A percentile compares a stretch with the other conserved stretches of the same genome.
Evolutionary conservation across 192 early-diverging fungal genomes (phyloP).

Genomic region (Coemansia sp.): DNA sequence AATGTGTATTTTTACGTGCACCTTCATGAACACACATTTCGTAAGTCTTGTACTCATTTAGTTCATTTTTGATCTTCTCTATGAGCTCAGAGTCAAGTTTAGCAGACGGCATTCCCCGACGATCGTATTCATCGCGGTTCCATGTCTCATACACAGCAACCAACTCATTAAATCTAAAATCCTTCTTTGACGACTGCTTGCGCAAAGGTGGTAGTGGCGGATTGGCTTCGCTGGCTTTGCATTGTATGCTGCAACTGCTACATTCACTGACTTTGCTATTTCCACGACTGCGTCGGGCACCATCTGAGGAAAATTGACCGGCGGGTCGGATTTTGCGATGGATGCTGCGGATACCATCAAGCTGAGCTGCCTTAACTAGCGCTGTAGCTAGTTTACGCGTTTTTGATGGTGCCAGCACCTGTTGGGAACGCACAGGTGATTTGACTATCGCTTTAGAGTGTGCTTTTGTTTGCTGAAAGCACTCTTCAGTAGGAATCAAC

Average conservation of each 20-base stretch:
- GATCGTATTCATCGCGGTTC: conserved; percentile 78
- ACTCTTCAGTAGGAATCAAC: conserved; percentile 1
- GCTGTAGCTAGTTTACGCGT: conserved; percentile 32
- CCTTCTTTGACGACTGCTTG: conserved; percentile 14
- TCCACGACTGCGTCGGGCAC: neutral
- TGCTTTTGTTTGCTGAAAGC: neutral
- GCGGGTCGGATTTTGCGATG: conserved; percentile 25
- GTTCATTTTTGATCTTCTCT: conserved; percentile 84
- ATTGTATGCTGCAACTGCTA: neutral
- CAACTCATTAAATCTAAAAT: conserved; percentile 52
- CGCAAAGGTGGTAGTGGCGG: neutral
- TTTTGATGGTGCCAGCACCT: conserved; percentile 9
- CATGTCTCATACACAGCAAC: conserved; percentile 67
- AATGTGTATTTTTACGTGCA: conserved; percentile 68
- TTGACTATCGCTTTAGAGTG: neutral
- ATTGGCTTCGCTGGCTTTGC: neutral
- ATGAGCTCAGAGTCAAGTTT: conserved; percentile 83
- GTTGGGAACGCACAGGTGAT: conserved; percentile 1
- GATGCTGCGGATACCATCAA: conserved; percentile 31
- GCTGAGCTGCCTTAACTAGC: conserved; percentile 25
- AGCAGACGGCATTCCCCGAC: conserved; percentile 76
- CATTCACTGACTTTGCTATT: conserved; percentile 12
- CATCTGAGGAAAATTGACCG: neutral
- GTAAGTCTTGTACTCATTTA: conserved; percentile 90
- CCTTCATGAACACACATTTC: conserved; percentile 91